Percentiles rank a stretch among this genome's conserved stretches.
Conservation (phyloP, 495 filamentous ascomycete species). For the Lindgomyces ingoldianus region DNA sequence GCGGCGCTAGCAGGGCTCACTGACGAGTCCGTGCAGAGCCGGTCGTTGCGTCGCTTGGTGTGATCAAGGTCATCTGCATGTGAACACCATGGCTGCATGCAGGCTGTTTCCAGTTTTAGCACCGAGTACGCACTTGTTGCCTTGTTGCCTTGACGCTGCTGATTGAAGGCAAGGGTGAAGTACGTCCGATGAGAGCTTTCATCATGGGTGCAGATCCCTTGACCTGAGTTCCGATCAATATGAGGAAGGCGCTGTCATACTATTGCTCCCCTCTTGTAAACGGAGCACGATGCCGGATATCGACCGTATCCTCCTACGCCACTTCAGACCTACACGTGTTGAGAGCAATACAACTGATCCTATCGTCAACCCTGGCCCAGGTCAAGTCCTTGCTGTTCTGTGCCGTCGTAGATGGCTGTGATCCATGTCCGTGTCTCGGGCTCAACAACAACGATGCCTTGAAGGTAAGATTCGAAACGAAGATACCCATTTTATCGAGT, state of each 20-base stretch:
- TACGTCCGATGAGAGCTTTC: neutral
- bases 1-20: no score
- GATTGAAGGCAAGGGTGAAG: neutral
- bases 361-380: neutral
- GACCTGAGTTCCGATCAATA: neutral
- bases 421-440: neutral
- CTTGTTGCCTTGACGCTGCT: neutral
- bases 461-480: slow-evolving; percentile 1
- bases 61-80: slow-evolving; percentile 3
- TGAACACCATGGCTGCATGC: slow-evolving; percentile 6
- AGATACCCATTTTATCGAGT: neutral
- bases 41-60: neutral
- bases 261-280: neutral
- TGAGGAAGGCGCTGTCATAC: neutral
- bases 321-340: neutral
- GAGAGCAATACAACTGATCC: neutral
- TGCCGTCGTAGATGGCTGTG: neutral
- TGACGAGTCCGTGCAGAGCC: no score
- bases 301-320: slow-evolving; percentile 1
- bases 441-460: slow-evolving; percentile 1
- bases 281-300: neutral
- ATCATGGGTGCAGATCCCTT: neutral
- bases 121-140: no score
- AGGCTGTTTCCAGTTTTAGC: neutral
- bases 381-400: slow-evolving; percentile 5